Evolutionary conservation across 495 filamentous ascomycete genomes (phyloP), one percentile per base, ranked within the genome.

Genomic region (Aspergillus nanangensis): DNA sequence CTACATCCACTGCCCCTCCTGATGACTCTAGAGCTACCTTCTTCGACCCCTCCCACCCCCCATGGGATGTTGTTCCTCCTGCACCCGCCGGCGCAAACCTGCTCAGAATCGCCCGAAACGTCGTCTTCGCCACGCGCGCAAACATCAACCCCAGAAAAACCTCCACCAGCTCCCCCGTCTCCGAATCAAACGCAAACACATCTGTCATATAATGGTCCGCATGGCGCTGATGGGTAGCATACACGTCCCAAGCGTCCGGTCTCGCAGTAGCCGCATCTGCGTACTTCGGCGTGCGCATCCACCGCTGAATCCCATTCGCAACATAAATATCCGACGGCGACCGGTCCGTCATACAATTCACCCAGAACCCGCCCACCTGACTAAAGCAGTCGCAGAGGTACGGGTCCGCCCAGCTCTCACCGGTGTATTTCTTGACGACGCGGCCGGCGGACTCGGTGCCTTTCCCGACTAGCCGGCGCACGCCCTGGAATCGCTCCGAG

Each of bases 101-200:
- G 13, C 52, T 41, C 5, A 59, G 43, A 4, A 71, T 31, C 48
- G 63, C 75, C 24, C 61, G 52, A 60, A 79, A 71, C 4, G 67
- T 57, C 4, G 51, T 51, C 47, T 74, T 77, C 1, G 70, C 31
- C 3, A 79, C 65, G 14, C 56, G 62, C 1, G 47, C 42, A 52
- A 75, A 82, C 5, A 65, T 58, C 33, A 82, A 58, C 3, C 78
- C 78, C 8, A 79, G 57, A 13, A 79, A 73, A 2, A 72, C 62
- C 36, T 80, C 76, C 0, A 59, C 44, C 5, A 82, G 52, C 3
- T 42, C 23, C 0, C 74, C 71, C 8, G 48, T 70, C 0, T 41
- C 45, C 0, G 70, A 34, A 44, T 79, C 66, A 52, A 78, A 82
- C 0, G 75, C 55, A 48, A 79, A 82, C 1, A 80, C 56, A 40